Base-by-base conservation (phyloP, 306 rosid species). In the Trifolium pratense region DNA sequence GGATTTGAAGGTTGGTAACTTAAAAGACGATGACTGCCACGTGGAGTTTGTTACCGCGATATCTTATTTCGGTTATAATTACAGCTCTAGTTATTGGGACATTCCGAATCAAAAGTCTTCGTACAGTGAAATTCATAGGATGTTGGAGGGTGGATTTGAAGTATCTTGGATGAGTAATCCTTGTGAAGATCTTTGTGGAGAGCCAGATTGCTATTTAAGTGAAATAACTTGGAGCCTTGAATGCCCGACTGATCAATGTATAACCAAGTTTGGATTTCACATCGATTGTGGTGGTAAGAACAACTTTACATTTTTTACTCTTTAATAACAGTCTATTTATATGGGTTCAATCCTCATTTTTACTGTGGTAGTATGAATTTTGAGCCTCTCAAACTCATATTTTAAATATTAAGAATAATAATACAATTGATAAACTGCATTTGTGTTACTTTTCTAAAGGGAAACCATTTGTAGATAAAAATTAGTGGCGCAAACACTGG, bases 131-230 rank as follows among this genome's bases (percentile, higher is more conserved):
- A 70, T 77, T 51, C 76, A 51, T 16, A 17, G 21, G 25, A 51
- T 51, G 57, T 51, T 51, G 57, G 11, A 2, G 4, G 13, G 17
- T 34, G 81, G 81, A 21, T 77, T 77, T 34, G 70, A 68, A 6
- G 17, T 77, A 15, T 70, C 81, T 1, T 77, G 81, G 81, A 6
- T 60, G 45, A 1, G 6, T 5, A 0, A 0, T 13, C 0, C 52
- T 45, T 68, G 80, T 45, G 9, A 61, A 43, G 15, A 72, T 13
- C 7, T 0, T 5, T 55, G 66, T 32, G 36, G 37, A 23, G 0
- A 0, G 0, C 21, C 12, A 60, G 1, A 5, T 29, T 67, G 72
- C 16, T 26, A 1, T 16, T 46, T 45, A 1, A 67, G 20, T 8
- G 58, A 25, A 67, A 25, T n/a, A 2, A 67, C 2, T 2, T 2